These are phyloP conservation scores for Tetrahymena malaccensis DNA, from an alignment of 73 alveolate genomes.

Conservation along the genomic window DNA sequence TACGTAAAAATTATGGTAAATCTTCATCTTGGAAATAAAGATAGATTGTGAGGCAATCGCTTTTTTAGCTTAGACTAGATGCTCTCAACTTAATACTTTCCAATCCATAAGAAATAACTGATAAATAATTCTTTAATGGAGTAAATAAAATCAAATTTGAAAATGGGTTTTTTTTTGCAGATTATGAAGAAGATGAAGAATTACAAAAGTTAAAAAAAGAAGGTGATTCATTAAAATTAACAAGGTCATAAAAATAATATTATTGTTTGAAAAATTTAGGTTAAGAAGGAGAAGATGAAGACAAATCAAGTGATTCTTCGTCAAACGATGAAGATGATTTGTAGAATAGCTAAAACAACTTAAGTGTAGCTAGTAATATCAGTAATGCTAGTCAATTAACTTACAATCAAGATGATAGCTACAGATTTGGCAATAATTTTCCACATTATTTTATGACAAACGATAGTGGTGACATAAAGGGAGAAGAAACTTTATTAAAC, in stretches of 20 bases:
- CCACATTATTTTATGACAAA: background rate
- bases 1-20: background rate
- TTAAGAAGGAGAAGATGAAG: background rate
- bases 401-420: background rate
- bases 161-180: background rate
- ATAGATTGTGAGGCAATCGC: background rate
- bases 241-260: background rate
- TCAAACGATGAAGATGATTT: background rate
- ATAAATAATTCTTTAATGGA: background rate
- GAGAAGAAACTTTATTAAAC: background rate
- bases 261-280: background rate
- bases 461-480: background rate
- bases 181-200: background rate
- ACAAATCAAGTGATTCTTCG: background rate
- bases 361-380: background rate
- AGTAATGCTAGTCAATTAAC: background rate
- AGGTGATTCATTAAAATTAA: background rate
- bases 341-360: background rate
- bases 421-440: background rate
- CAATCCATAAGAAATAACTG: background rate
- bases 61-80: background rate
- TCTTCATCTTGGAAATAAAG: background rate
- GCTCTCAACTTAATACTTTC: background rate
- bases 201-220: background rate
- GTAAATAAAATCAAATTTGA: background rate